Conservation (phyloP, 192 early-diverging fungal species). For the Jimgerdemannia lactiflua region DNA sequence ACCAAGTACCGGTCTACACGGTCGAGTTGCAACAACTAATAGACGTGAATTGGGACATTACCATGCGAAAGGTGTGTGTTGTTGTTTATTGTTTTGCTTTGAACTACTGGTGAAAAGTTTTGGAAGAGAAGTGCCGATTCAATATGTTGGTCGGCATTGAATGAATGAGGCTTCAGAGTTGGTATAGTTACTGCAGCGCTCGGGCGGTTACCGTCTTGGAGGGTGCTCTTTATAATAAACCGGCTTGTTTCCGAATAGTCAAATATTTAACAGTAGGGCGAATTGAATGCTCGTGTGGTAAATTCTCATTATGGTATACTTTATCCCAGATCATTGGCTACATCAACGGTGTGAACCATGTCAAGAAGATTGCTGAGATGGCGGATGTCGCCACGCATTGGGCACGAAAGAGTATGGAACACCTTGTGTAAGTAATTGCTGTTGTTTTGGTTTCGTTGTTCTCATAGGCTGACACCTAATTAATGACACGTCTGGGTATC, state of each 20-base stretch:
- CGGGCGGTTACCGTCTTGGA: too few relatives aligned
- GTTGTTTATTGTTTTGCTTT: neutral
- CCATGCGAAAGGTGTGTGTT: constrained; percentile 58
- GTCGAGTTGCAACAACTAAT: constrained; percentile 55
- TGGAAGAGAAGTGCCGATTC: neutral
- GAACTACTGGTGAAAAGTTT: neutral
- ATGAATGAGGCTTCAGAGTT: too few relatives aligned
- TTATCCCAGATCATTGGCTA: constrained; percentile 55
- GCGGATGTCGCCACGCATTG: constrained; percentile 75
- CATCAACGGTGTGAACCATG: constrained; percentile 86
- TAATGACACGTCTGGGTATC: neutral
- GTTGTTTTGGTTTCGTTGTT: constrained; percentile 4
- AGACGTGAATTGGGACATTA: constrained; percentile 92
- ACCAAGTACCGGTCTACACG: constrained; percentile 79
- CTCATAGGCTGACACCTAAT: neutral
- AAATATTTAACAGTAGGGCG: too few relatives aligned
- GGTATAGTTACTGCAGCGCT: too few relatives aligned
- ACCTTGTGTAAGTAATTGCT: constrained; percentile 68
- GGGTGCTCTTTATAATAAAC: too few relatives aligned
- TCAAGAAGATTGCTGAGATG: constrained; percentile 76
- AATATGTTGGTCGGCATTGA: too few relatives aligned
- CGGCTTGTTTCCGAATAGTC: too few relatives aligned
- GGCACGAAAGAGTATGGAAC: constrained; percentile 80
- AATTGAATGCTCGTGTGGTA: too few relatives aligned
- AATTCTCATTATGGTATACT: neutral